Base-by-base conservation (phyloP, 139 green algal species). In the Auxenochlorella pyrenoidosa region DNA sequence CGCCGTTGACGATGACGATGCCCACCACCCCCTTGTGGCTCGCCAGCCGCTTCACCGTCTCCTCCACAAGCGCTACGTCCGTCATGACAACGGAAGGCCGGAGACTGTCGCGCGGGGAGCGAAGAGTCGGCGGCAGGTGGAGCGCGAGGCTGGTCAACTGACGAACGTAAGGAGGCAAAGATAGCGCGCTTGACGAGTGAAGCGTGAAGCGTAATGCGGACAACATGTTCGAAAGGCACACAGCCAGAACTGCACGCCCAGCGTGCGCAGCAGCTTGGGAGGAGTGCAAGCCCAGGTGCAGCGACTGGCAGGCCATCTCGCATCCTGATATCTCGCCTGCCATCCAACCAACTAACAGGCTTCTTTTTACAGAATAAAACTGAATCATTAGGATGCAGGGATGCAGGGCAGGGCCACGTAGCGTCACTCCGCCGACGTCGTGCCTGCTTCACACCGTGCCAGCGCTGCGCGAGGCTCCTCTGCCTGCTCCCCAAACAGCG, bases 1-100 rank as follows among this genome's bases (percentile, higher is more conserved):
- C 96, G 73, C 86, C 88, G 88, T 98, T 98, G 81, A 96, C 91
- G 36, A 98, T 94, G 5, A 97, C 92, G 1, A 96, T 93, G 16
- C 95, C 96, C 36, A 96, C 75, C 0, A 97, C 92, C 40, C 94
- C 95, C 75, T 95, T 93, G 79, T 95, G 88, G 3, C 89, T 93
- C 28, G 88, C 83, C 32, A 96, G 82, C 6, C 94, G 89, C 86
- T 93, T 97, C 84, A 98, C 93, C 1, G 93, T 95, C 88, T 97
- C 95, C 66, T 98, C 95, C 13, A 98, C 93, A 18, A 90, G 84
- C 0, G 91, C 89, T 3, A 95, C 91, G 21, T 98, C 95, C 28
- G 86, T 91, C 94, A 97, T 96, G 75, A 3, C 41, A 40, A 22
- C 18, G 54, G 54, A 22, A 4, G 16, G 10, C 47, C 8, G 47